Evolutionary conservation across 768 basidiomycete genomes (phyloP), one percentile per base, ranked within the genome.

Genomic region (Infundibulicybe gibba): DNA sequence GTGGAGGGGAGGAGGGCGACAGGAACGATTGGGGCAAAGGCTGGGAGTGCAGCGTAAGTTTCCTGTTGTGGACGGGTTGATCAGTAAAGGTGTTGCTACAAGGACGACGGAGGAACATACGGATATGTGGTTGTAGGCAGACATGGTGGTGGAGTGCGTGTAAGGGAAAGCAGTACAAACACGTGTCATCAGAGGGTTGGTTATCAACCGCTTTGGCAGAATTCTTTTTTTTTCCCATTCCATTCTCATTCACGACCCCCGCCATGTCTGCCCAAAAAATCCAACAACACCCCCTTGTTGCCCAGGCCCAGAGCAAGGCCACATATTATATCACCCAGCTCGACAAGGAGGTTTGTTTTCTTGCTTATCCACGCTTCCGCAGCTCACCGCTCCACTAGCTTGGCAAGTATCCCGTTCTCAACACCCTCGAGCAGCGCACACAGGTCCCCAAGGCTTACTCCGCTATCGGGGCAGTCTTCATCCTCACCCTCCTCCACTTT

Each of bases 371-470:
- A 41, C 19, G 37, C 45, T 30, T 21, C 44, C 45, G 30, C 52
- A 57, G 33, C 49, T 49, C 34, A 50, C 32, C 47, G 48, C 43
- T 32, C 42, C 44, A 13, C 60, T 8, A 89, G n/a, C n/a, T n/a
- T n/a, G n/a, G n/a, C n/a, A 94, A 90, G 76, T 97, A 94, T 68
- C 87, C 92, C 16, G 76, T 87, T 46, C 75, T 97, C 60, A 83
- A 78, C 74, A 76, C 78, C 57, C 63, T 97, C 59, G 94, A 99
- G 74, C 79, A 87, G 61, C 85, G 86, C 68, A 95, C 93, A 3
- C 87, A 90, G 60, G 72, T 98, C 35, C 95, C 95, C 55, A 99
- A 98, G 77, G 79, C 90, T 9, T 94, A 93, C 66, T 77, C 85
- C 52, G 90, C 90, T 54, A 67, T 97, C 55, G 90, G 88, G 47